Conservation (phyloP, 345 rosid species). For the Citrus sp. region DNA sequence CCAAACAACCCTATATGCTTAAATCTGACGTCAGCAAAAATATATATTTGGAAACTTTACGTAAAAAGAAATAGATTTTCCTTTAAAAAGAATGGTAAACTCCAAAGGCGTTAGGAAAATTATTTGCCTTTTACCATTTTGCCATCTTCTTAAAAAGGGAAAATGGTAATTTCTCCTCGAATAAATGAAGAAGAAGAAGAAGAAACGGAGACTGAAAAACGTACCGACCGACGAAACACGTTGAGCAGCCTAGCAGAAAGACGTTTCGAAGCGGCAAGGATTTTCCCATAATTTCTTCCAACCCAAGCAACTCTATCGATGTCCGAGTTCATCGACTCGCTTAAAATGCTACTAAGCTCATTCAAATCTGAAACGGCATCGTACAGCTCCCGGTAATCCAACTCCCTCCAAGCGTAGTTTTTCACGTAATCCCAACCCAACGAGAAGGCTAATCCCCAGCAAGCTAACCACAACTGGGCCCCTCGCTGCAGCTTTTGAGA, state of each 20-base stretch:
- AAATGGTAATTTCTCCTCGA: too few relatives aligned
- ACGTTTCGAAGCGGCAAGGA: conserved; percentile 43
- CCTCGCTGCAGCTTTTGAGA: conserved; percentile 53
- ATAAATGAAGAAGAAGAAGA: background rate
- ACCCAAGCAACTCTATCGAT: conserved; percentile 48
- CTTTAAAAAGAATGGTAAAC: too few relatives aligned
- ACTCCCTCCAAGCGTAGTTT: conserved; percentile 73
- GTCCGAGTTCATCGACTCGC: conserved; percentile 48
- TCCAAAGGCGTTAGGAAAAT: too few relatives aligned
- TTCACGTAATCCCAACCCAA: conserved; percentile 71
- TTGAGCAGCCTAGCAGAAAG: conserved; percentile 44
- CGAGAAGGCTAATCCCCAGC: conserved; percentile 46
- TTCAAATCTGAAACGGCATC: conserved; percentile 56
- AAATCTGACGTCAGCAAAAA: too few relatives aligned
- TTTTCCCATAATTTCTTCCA: conserved; percentile 46
- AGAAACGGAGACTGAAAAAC: background rate
- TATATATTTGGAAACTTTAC: too few relatives aligned
- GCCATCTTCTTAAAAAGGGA: too few relatives aligned
- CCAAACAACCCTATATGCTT: too few relatives aligned
- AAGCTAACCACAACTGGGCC: conserved; percentile 34
- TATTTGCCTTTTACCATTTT: too few relatives aligned
- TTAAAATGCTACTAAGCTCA: conserved; percentile 44
- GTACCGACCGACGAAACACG: conserved; percentile 58
- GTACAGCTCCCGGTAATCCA: conserved; percentile 47
- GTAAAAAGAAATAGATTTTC: too few relatives aligned